Evolutionary conservation across 108 stramenopile species (phyloP).

Genomic region (Skeletonema grethae): DNA sequence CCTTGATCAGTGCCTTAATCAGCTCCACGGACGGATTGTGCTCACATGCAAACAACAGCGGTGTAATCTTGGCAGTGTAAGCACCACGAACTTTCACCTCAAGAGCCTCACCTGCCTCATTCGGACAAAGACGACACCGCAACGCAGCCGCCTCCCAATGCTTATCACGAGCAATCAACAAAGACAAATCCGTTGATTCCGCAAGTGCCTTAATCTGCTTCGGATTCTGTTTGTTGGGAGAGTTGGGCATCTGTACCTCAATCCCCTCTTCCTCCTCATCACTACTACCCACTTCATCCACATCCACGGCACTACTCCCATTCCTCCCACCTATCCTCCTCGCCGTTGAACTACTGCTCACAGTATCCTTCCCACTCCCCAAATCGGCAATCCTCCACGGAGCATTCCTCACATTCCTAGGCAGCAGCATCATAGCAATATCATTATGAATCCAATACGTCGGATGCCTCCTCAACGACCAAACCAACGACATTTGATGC

Average conservation of each 20-base stretch:
- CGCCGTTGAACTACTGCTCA: neutral
- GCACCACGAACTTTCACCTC: slow-evolving; percentile 77
- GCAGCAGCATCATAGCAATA: slow-evolving; percentile 43
- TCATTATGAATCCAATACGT: slow-evolving; percentile 80
- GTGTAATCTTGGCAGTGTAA: slow-evolving; percentile 69
- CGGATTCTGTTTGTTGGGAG: slow-evolving; percentile 6
- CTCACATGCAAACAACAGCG: slow-evolving; percentile 83
- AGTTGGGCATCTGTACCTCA: slow-evolving; percentile 25
- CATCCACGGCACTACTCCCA: slow-evolving; percentile 44
- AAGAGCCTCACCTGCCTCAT: slow-evolving; percentile 61
- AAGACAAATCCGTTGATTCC: slow-evolving; percentile 51
- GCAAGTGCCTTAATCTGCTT: slow-evolving; percentile 25
- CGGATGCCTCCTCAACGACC: slow-evolving; percentile 83
- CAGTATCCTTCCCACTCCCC: slow-evolving; percentile 13
- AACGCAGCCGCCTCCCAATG: slow-evolving; percentile 70
- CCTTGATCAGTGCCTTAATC: slow-evolving; percentile 59
- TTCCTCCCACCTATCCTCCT: slow-evolving; percentile 5
- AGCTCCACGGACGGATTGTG: slow-evolving; percentile 69
- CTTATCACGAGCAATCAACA: slow-evolving; percentile 61
- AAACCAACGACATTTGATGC: slow-evolving; percentile 79
- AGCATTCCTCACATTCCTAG: slow-evolving; percentile 53
- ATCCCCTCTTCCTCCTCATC: slow-evolving; percentile 51
- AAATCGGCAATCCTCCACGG: slow-evolving; percentile 45
- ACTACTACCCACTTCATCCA: slow-evolving; percentile 49
- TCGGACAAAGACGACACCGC: slow-evolving; percentile 55